Conservation (phyloP, 1,284 basidiomycete genomes). For the Taiwanofungus camphoratus region DNA sequence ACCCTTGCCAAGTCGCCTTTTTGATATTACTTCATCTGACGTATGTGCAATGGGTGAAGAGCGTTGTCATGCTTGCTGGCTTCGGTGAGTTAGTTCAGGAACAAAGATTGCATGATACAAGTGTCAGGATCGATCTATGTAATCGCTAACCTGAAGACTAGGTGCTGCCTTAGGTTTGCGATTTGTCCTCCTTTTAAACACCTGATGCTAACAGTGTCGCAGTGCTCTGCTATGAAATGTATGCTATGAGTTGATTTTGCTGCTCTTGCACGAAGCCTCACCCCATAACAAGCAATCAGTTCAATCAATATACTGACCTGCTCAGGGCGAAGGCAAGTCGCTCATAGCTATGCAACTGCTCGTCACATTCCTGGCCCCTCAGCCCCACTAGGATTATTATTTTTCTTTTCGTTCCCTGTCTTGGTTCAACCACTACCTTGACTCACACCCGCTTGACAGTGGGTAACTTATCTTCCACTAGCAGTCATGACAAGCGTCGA, state of each 20-base stretch:
- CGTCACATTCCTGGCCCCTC: too few species aligned
- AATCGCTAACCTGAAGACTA: too few species aligned
- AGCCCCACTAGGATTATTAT: too few species aligned
- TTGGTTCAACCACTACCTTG: not conserved
- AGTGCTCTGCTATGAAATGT: not conserved
- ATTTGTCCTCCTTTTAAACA: not conserved
- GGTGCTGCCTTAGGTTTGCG: not conserved
- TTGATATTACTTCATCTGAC: not conserved
- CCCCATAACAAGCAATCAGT: too few species aligned
- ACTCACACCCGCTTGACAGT: constrained; percentile 8
- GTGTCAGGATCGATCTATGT: too few species aligned
- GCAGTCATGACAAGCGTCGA: constrained; percentile 16
- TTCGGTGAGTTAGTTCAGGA: not conserved
- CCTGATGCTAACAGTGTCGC: not conserved
- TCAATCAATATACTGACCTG: constrained; percentile 6
- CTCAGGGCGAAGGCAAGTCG: not conserved
- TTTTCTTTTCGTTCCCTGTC: not conserved
- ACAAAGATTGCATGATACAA: not conserved
- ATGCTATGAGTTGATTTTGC: too few species aligned
- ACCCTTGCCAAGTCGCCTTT: too few species aligned
- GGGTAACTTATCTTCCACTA: constrained; percentile 19
- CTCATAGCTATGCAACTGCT: too few species aligned
- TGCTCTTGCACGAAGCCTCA: too few species aligned
- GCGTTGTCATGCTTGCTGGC: not conserved
- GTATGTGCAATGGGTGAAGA: not conserved